A percentile compares a stretch with the other conserved stretches of the same genome.
Evolutionary conservation across 148 eudicot genomes (phyloP).

Genomic region (Beta vulgaris): DNA sequence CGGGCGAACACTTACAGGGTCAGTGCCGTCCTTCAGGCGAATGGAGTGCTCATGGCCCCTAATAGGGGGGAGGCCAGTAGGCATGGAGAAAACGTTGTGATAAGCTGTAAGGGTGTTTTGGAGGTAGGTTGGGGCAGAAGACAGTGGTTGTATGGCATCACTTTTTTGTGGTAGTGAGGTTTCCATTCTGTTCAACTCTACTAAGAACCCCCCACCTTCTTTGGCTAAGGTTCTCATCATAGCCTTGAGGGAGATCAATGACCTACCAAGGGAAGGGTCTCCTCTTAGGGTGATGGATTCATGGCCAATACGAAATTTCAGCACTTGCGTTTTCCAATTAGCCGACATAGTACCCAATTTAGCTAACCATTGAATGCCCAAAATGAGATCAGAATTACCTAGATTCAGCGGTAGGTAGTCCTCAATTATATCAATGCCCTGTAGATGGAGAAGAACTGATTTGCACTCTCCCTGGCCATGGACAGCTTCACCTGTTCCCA

Average conservation of each 20-base stretch:
- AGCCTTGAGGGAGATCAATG: not conserved
- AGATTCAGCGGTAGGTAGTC: not conserved
- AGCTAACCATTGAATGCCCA: not conserved
- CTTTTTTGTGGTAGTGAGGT: not conserved
- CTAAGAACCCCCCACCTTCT: not conserved
- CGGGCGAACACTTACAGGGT: not conserved
- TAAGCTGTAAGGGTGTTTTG: not conserved
- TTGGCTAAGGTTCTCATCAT: not conserved
- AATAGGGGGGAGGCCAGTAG: not conserved
- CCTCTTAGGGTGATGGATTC: not conserved
- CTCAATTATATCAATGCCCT: not conserved
- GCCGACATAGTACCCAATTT: not conserved
- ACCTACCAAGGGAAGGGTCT: not conserved
- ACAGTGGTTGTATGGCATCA: not conserved
- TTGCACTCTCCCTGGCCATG: not conserved
- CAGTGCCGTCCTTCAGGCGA: not conserved
- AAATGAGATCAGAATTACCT: not conserved
- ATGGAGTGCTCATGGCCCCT: not conserved
- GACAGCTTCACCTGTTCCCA: not conserved
- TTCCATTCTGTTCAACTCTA: not conserved
- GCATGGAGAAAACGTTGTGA: not conserved
- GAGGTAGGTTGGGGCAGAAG: too few relatives aligned
- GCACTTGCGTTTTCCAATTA: not conserved
- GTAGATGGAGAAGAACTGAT: not conserved
- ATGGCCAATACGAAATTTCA: not conserved